Evolutionary conservation across 345 rosid species (phyloP).

Genomic region (Dimocarpus longan): DNA sequence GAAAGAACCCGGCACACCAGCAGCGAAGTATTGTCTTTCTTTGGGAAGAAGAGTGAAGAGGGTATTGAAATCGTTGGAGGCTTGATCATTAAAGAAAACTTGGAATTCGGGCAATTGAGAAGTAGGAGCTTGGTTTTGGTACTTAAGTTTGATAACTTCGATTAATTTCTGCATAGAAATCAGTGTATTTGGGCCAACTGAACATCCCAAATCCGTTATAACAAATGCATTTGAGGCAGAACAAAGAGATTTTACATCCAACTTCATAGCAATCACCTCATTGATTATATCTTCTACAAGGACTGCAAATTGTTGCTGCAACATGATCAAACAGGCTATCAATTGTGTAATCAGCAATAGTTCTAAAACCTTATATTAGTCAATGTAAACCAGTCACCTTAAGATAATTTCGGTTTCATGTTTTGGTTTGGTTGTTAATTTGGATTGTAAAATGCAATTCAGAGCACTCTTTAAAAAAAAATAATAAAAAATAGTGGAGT

Average conservation of each 20-base stretch:
- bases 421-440: too few species aligned
- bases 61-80: conserved; percentile 62
- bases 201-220: conserved; percentile 61
- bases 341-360: too few species aligned
- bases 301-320: not conserved
- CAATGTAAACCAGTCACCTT: too few species aligned
- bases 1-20: conserved; percentile 51
- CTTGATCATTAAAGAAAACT: conserved; percentile 57
- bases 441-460: too few species aligned
- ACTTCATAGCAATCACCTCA: not conserved
- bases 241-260: conserved; percentile 4
- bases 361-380: too few species aligned
- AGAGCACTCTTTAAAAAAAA: too few species aligned
- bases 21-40: conserved; percentile 30
- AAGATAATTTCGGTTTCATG: too few species aligned
- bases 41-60: conserved; percentile 47
- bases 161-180: conserved; percentile 47
- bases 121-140: conserved; percentile 24
- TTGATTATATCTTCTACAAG: not conserved
- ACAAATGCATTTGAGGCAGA: not conserved
- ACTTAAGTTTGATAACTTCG: conserved; percentile 35
- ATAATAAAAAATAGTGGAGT: too few species aligned
- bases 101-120: conserved; percentile 45
- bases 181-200: conserved; percentile 68
- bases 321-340: not conserved